Evolutionary conservation across 1,284 basidiomycete genomes (phyloP), one percentile per base, ranked within the genome.

Genomic region (Tilletia setariae): DNA sequence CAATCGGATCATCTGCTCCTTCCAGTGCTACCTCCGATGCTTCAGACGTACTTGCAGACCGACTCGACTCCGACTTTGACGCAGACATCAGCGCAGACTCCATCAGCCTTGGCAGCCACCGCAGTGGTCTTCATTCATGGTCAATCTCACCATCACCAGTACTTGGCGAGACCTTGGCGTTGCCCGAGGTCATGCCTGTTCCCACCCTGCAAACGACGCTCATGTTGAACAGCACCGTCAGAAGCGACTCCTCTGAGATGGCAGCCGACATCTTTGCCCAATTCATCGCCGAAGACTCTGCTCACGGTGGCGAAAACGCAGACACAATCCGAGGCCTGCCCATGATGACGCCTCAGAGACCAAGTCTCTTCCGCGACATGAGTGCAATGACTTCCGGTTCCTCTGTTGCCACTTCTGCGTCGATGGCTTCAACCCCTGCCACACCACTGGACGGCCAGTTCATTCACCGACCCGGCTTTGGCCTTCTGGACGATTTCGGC

Each of bases 201-300:
- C 28, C 32, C 0, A 2, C 28, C 9, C 19, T n/a, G 19, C 7
- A 3, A 15, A 35, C 56, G 28, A 30, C 28, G 25, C n/a, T 30
- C 13, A 21, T 61, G 25, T 40, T 40, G 35, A 40, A 11, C 35
- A 11, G 35, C 11, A 40, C 35, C 35, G 11, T 40, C 11, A 28
- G 56, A 25, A 61, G 56, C 32, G 56, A 40, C 56, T 35, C 56
- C 7, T 35, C 32, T 3, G 56, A 40, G 32, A 61, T 35, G 56
- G 56, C 56, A 15, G 56, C 56, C 32, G 56, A 61, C 28, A 61
- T 61, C 56, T 61, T 61, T 21, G 56, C 56, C n/a, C 56, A 61
- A 40, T 61, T 35, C 56, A 61, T 61, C 56, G 25, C 56, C 28
- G 56, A 61, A 6, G 56, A 61, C 25, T 25, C 23, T 16, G 23